phyloP scores from a whole-genome alignment of 371 early-diverging fungal genomes.

The Parasitella parasitica region DNA sequence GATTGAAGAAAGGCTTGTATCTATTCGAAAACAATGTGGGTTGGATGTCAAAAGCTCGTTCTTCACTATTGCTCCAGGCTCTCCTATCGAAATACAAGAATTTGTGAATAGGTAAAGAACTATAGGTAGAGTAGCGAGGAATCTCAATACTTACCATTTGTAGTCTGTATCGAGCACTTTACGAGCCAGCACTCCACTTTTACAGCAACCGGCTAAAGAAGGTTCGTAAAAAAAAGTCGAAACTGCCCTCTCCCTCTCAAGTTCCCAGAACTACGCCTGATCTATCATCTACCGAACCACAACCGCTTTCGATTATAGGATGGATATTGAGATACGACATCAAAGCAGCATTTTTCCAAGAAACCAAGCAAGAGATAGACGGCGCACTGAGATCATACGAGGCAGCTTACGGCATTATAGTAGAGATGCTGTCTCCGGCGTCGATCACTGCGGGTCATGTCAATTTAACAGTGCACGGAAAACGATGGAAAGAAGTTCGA shows the following conservation, averaged over 20 bases:
- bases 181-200: conserved; percentile 67
- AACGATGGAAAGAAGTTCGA: conserved; percentile 66
- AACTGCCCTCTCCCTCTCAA: conserved; percentile 55
- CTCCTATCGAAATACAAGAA: conserved; percentile 54
- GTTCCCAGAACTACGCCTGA: conserved; percentile 25
- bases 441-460: conserved; percentile 46
- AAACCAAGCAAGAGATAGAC: conserved; percentile 79
- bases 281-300: conserved; percentile 34
- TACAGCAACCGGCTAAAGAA: conserved; percentile 76
- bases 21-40: conserved; percentile 64
- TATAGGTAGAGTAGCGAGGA: not conserved
- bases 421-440: conserved; percentile 63
- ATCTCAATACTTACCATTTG: not conserved
- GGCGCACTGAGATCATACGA: conserved; percentile 75
- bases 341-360: conserved; percentile 76
- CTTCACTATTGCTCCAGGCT: conserved; percentile 58
- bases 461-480: conserved; percentile 45
- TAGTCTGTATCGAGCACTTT: conserved; percentile 66
- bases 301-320: conserved; percentile 58
- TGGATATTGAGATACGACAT: conserved; percentile 86
- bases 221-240: conserved; percentile 68
- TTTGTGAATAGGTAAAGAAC: conserved; percentile 65
- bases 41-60: conserved; percentile 65
- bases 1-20: conserved; percentile 64
- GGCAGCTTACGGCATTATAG: conserved; percentile 62